Conservation (phyloP, 345 rosid species). For the Draba incana region DNA sequence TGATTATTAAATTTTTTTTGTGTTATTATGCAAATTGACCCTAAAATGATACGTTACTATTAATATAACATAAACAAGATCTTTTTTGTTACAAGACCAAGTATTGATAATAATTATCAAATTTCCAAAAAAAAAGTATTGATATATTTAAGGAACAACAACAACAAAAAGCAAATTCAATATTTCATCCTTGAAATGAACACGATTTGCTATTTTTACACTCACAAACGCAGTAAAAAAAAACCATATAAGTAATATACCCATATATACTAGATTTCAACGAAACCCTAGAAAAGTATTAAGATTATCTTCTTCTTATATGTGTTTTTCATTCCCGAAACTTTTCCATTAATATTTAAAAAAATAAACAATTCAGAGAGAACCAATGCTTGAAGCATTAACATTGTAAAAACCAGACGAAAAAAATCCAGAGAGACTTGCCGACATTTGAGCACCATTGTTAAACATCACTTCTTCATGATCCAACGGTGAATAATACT, state of each 20-base stretch:
- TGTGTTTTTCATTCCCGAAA: not conserved
- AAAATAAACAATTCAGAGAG: conserved; percentile 26
- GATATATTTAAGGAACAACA: too few species aligned
- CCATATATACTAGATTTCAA: conserved; percentile 23
- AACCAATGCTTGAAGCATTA: conserved; percentile 40
- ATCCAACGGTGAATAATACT: conserved; percentile 41
- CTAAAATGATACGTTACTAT: too few species aligned
- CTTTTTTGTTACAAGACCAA: too few species aligned
- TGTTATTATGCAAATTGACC: too few species aligned
- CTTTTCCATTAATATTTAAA: not conserved
- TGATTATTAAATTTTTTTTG: too few species aligned
- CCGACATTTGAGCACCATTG: conserved; percentile 36
- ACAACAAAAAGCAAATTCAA: conserved; percentile 6
- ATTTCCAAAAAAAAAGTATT: too few species aligned
- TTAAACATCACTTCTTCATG: conserved; percentile 13
- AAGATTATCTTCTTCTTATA: conserved; percentile 12
- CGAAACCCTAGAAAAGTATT: conserved; percentile 34
- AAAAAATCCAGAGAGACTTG: conserved; percentile 38
- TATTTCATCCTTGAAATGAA: not conserved
- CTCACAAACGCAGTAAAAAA: conserved; percentile 15
- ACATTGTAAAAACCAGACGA: conserved; percentile 41
- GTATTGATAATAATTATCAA: too few species aligned
- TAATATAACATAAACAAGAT: conserved; percentile 6
- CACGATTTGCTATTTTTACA: conserved; percentile 11
- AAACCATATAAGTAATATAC: not conserved